phyloP scores from a whole-genome alignment of 805 yeast species.

The Starmerella powellii region DNA sequence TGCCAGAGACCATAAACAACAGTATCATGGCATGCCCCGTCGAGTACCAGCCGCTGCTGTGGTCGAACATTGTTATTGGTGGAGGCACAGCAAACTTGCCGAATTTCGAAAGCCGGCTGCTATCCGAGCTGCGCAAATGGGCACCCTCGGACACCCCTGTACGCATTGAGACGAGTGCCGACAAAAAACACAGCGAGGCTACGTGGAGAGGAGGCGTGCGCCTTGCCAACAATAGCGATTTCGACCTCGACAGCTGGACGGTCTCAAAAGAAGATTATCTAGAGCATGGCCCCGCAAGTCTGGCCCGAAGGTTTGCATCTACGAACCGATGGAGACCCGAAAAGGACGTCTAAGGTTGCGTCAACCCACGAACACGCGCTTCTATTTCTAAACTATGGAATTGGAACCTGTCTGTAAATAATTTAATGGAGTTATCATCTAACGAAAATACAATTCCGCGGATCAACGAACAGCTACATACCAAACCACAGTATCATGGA shows the following conservation, averaged over 20 bases:
- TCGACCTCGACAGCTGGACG: conserved; percentile 34
- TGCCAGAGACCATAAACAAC: conserved; percentile 58
- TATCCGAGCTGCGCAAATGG: conserved; percentile 26
- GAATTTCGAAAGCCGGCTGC: conserved; percentile 52
- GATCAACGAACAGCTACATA: too few species aligned
- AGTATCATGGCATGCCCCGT: conserved; percentile 61
- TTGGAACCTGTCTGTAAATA: background rate
- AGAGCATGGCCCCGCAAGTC: conserved; percentile 52
- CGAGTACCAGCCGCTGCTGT: conserved; percentile 52
- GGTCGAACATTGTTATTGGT: conserved; percentile 62
- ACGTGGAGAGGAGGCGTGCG: conserved; percentile 49
- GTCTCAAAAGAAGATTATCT: conserved; percentile 69
- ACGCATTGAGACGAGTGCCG: conserved; percentile 24
- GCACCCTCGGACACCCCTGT: conserved; percentile 29
- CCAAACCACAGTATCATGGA: too few species aligned
- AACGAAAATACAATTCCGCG: too few species aligned
- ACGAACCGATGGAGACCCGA: conserved; percentile 9
- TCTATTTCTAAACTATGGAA: too few species aligned
- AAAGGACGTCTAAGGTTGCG: background rate
- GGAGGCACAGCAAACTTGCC: conserved; percentile 75
- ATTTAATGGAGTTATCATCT: too few species aligned
- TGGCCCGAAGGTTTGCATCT: conserved; percentile 9
- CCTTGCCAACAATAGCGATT: conserved; percentile 31
- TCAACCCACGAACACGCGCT: background rate
- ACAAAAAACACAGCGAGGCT: conserved; percentile 32